Base-by-base conservation (phyloP, 2,329 filamentous ascomycete species). In the Aspergillus sergii region DNA sequence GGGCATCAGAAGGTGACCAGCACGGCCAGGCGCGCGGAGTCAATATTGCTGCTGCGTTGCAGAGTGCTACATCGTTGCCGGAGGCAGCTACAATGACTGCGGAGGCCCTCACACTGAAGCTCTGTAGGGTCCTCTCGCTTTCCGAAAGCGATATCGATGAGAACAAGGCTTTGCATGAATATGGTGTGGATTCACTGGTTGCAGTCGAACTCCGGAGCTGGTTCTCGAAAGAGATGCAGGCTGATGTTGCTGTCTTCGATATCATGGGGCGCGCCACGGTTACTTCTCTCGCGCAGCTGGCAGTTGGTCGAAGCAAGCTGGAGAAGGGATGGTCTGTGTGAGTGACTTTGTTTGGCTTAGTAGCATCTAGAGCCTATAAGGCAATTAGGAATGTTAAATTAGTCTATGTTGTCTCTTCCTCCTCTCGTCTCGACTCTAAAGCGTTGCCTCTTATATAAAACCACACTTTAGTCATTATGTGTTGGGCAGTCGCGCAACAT, bases 51-150 rank as follows among this genome's bases (percentile, higher is more conserved):
- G 39, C 19, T n/a, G 16, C 26, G 10, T 61, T 64, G 7, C 55
- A 48, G 28, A 57, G 16, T 16, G 62, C 62, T 6, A 21, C 36
- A 34, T 58, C 62, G 1, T 26, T 45, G n/a, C 46, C 32, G 3
- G 65, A 65, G 14, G 57, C 57, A 10, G 50, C 59, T 0, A 61
- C 68, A 30, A 2, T 70, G 63, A 0, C 74, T 71, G 0, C 60
- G 79, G 4, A 65, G 65, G 0, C 59, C 58, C 4, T 51, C 9
- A 51, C 28, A 5, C n/a, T 51, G 28, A 79, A 76, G 48, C 68
- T 81, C 3, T 70, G 73, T 2, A 68, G 71, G 7, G 73, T 75
- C n/a, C 72, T 81, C 63, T 68, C 71, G 26, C 71, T 79, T 1
- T 59, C 72, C 5, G 62, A 66, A n/a, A 64, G 66, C 4, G 76